Conservation (phyloP, 2,329 filamentous ascomycete species). For the Lojkania enalia region DNA sequence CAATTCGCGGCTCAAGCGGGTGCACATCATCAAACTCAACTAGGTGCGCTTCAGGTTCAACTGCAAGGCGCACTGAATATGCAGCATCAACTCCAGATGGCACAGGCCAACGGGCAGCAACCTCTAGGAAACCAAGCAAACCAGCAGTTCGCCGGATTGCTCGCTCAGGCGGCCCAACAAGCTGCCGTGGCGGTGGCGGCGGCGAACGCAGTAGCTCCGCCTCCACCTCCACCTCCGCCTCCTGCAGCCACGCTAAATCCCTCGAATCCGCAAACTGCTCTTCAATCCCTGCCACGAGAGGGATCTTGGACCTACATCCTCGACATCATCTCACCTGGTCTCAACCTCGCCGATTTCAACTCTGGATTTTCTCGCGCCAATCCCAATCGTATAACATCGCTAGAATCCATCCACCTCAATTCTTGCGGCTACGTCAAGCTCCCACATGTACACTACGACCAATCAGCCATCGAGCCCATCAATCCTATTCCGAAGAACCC, state of each 20-base stretch:
- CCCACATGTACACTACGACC: constrained; percentile 33
- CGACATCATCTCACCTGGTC: constrained; percentile 55
- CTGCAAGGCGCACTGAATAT: constrained; percentile 2
- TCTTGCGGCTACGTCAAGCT: constrained; percentile 65
- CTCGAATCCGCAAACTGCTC: constrained; percentile 33
- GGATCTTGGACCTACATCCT: constrained; percentile 58
- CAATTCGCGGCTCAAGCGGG: constrained; percentile 7
- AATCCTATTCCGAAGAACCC: constrained; percentile 17
- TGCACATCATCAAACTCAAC: constrained; percentile 5
- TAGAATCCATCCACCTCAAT: constrained; percentile 55
- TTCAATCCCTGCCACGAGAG: constrained; percentile 39
- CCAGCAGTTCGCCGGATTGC: not conserved
- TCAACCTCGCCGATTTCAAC: constrained; percentile 48
- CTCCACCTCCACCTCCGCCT: constrained; percentile 1
- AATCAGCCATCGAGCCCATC: constrained; percentile 35
- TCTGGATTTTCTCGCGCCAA: constrained; percentile 39
- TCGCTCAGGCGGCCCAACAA: not conserved
- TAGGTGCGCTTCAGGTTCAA: constrained; percentile 8
- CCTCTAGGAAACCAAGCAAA: constrained; percentile 1
- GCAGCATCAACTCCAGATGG: constrained; percentile 8
- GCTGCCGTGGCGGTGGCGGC: not conserved
- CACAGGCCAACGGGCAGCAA: constrained; percentile 6
- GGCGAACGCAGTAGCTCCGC: not conserved
- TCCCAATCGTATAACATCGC: constrained; percentile 30
- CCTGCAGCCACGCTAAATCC: constrained; percentile 7